Base-by-base conservation (phyloP, 1,284 basidiomycete genomes). In the Neonothopanus nambi region DNA sequence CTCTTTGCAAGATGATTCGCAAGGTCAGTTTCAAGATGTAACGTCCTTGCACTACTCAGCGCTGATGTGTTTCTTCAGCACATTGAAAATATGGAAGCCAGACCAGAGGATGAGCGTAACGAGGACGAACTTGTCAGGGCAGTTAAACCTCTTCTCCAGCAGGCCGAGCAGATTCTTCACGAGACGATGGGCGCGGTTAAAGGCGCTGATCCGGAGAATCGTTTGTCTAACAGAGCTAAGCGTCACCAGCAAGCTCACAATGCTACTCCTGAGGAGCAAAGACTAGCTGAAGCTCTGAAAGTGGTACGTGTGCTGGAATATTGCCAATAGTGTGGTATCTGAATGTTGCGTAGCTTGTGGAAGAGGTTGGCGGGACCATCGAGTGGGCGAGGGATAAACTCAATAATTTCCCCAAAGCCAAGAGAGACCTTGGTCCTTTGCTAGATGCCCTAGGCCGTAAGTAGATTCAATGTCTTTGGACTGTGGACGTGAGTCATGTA, bases 221-320 rank as follows among this genome's bases (percentile, higher is more conserved):
- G 65, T 20, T 57, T 73, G 28, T 60, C 65, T 26, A 68, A 70
- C 57, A 62, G 62, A 42, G 72, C 72, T 13, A 69, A 67, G 57
- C 57, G 69, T n/a, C 67, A 71, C 46, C 58, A 59, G 54, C 61
- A 64, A 30, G 67, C 71, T 37, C 71, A 73, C 53, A 67, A 63
- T 20, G 72, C 72, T 13, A 64, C 70, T 3, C 69, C 71, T 2
- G 67, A 73, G 48, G 73, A 75, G 52, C 70, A 72, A 45, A 65
- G 71, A 11, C 67, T 76, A 40, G 70, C 72, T 3, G 70, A 73
- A 56, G 67, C 70, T n/a, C 55, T 76, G 52, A 70, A 72, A 64
- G 61, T 68, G 12, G 69, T 71, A 51, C 48, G 66, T 44, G 26
- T 20, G 8, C 30, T n/a, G 18, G n/a, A 18, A 30, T 47, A 26